phyloP scores from a whole-genome alignment of 2,329 filamentous ascomycete genomes.

The Penicillium polonicum region DNA sequence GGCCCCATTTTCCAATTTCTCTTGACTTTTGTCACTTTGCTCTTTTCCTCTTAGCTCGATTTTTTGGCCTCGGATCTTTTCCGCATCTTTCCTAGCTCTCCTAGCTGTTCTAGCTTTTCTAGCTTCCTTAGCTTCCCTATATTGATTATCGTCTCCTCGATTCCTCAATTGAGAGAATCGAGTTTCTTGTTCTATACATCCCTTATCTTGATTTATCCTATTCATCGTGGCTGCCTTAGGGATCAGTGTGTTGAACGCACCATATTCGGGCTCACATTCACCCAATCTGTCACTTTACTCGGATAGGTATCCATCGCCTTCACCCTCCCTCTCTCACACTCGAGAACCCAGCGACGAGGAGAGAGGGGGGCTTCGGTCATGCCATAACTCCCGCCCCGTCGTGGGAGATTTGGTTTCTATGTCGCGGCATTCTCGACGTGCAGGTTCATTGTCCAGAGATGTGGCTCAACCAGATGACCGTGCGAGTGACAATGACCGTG shows the following conservation, averaged over 20 bases:
- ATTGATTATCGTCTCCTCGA: neutral
- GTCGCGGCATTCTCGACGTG: slow-evolving; percentile 38
- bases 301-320: slow-evolving; percentile 26
- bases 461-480: slow-evolving; percentile 22
- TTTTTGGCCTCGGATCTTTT: slow-evolving; percentile 7
- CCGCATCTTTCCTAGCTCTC: slow-evolving; percentile 3
- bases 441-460: slow-evolving; percentile 33
- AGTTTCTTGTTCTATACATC: neutral
- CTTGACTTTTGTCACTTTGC: slow-evolving; percentile 6
- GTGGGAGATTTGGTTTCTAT: slow-evolving; percentile 39
- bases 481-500: slow-evolving; percentile 26
- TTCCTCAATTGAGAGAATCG: slow-evolving; percentile 10
- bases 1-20: slow-evolving; percentile 14
- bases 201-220: neutral
- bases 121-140: neutral
- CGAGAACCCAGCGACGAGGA: slow-evolving; percentile 35
- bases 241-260: slow-evolving; percentile 36
- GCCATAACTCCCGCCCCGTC: slow-evolving; percentile 31
- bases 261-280: slow-evolving; percentile 34
- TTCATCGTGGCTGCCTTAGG: slow-evolving; percentile 44
- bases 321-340: slow-evolving; percentile 40
- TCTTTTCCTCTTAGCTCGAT: slow-evolving; percentile 7
- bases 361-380: slow-evolving; percentile 43
- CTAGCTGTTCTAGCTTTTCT: neutral
- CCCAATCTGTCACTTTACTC: slow-evolving; percentile 33